Conservation (phyloP, 371 early-diverging fungal species). For the Rhizopus arrhizus region DNA sequence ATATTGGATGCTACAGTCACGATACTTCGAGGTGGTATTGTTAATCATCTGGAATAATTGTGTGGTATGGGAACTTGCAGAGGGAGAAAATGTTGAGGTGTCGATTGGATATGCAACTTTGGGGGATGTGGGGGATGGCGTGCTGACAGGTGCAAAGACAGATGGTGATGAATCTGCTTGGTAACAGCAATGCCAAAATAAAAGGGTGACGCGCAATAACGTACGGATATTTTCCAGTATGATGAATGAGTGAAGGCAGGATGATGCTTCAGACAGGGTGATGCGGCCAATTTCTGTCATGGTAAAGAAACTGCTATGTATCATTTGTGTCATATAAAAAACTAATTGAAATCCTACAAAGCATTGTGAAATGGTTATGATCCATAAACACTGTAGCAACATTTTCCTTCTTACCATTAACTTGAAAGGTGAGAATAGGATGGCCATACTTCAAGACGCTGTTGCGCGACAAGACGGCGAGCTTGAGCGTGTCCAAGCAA, state of each 20-base stretch:
- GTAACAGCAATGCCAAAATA: conserved; percentile 2
- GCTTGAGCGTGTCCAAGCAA: conserved; percentile 28
- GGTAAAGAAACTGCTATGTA: conserved; percentile 27
- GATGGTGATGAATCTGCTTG: conserved; percentile 8
- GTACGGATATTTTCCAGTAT: conserved; percentile 10
- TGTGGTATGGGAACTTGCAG: conserved; percentile 33
- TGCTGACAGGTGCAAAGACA: too few relatives aligned
- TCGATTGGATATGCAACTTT: too few relatives aligned
- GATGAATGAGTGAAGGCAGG: conserved; percentile 17
- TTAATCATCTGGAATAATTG: conserved; percentile 32
- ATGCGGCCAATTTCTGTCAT: conserved; percentile 17
- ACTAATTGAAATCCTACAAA: conserved; percentile 5
- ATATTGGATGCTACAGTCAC: conserved; percentile 29
- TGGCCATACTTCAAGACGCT: conserved; percentile 12
- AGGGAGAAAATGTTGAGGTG: conserved; percentile 29
- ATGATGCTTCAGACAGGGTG: conserved; percentile 17
- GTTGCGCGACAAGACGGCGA: conserved; percentile 9
- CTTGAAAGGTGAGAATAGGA: conserved; percentile 18
- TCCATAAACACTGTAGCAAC: conserved; percentile 10
- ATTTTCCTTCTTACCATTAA: conserved; percentile 24
- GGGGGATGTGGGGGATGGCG: too few relatives aligned
- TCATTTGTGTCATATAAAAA: conserved; percentile 34
- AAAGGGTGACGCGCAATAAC: conserved; percentile 16
- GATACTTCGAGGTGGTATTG: conserved; percentile 28
- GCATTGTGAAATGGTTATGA: conserved; percentile 19